Base-by-base conservation (phyloP, 208 protist species). In the Trypanosoma rangeli region DNA sequence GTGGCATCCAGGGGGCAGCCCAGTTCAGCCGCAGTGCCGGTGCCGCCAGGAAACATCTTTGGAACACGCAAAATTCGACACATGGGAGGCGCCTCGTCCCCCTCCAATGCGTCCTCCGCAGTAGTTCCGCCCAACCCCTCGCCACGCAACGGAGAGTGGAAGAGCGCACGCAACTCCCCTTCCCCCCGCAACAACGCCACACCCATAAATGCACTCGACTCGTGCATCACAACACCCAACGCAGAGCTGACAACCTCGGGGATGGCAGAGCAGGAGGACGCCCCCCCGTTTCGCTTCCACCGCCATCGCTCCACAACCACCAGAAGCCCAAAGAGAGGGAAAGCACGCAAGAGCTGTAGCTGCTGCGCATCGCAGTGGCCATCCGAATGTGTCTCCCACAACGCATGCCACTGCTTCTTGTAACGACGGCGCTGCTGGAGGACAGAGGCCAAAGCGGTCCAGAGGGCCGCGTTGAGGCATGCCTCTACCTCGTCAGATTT, bases 281-380 rank as follows among this genome's bases (percentile, higher is more conserved):
- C 35, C 15, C 48, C 49, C 16, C 1, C 33, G 31, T 8, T 0
- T 10, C n/a, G 9, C 31, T 22, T 28, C 56, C 70, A 70, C 31
- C 48, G 56, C 29, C 55, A 3, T 28, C 20, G 22, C 46, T 64
- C 31, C 31, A 68, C 70, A 35, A 55, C 55, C 26, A 73, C 68
- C 22, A 66, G 24, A 58, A 73, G 49, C 33, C 68, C 68, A 73
- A 73, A 73, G 4, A 73, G 48, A 53, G 68, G 68, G 53, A 73
- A 66, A 0, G 68, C 13, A 33, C 68, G 57, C 31, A 73, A 22
- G 42, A 73, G 46, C 22, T 44, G 59, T 0, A 46, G 24, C 10
- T 28, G 35, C 37, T 48, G 24, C 9, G 18, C 29, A 31, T 60
- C 49, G 37, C 28, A 49, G 28, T 24, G n/a, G 49, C 15, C 29